Evolutionary conservation across 352 stramenopile species (phyloP).

Genomic region (Pythium chondricola): DNA sequence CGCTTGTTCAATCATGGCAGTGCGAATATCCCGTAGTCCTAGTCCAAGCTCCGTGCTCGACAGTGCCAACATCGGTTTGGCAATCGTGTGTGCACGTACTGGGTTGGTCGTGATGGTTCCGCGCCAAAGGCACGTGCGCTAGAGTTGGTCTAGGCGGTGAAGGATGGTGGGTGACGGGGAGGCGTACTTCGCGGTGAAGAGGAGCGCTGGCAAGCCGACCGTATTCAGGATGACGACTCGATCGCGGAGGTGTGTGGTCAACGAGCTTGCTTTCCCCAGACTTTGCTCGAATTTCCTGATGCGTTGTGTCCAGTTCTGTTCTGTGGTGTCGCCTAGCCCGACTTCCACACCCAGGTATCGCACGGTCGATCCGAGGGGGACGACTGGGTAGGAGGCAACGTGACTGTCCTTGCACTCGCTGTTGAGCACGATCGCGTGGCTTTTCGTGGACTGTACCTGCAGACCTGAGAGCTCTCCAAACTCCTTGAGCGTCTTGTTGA

Average conservation of each 20-base stretch:
- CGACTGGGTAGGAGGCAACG: not conserved
- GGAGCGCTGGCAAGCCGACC: not conserved
- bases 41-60: not conserved
- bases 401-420: not conserved
- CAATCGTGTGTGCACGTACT: not conserved
- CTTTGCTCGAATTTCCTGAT: not conserved
- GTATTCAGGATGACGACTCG: constrained; percentile 3
- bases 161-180: not conserved
- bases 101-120: not conserved
- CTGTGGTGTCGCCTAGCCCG: not conserved
- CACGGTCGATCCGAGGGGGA: not conserved
- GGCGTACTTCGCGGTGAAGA: constrained; percentile 9
- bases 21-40: not conserved
- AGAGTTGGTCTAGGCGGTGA: not conserved
- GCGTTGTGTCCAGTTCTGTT: constrained; percentile 1
- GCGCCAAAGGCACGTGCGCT: not conserved
- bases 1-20: not conserved
- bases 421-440: constrained; percentile 3
- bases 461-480: constrained; percentile 15
- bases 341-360: constrained; percentile 13
- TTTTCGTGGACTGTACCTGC: constrained; percentile 14
- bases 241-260: not conserved
- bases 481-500: not conserved
- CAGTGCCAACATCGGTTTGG: not conserved
- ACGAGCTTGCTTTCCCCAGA: not conserved